Percentiles rank a stretch among this genome's conserved stretches.
These are phyloP conservation scores for Gillenia trifoliata DNA, from an alignment of 306 rosid genomes.

Conservation along the genomic window DNA sequence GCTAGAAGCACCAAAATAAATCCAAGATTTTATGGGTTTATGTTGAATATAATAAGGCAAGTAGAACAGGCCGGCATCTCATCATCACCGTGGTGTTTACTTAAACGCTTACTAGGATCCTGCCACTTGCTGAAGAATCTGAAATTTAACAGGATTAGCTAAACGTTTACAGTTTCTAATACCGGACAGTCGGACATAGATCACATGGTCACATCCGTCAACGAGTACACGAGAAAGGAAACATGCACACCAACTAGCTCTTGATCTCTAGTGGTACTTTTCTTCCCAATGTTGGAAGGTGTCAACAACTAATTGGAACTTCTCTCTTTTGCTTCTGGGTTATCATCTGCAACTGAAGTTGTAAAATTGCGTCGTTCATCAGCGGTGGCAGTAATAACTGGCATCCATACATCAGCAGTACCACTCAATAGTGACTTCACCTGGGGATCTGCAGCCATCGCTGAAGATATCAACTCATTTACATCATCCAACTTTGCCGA, in stretches of 20 bases:
- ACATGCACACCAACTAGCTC: background rate
- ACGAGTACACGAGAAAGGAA: background rate
- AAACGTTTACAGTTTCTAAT: too few relatives aligned
- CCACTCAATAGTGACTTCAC: conserved; percentile 72
- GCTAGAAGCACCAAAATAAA: background rate
- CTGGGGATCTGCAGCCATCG: conserved; percentile 85
- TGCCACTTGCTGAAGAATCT: background rate
- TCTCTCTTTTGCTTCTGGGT: conserved; percentile 25
- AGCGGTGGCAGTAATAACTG: conserved; percentile 74
- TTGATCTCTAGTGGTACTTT: background rate
- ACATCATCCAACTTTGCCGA: conserved; percentile 80
- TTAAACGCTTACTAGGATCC: background rate
- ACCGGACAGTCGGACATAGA: background rate
- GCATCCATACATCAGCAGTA: conserved; percentile 91
- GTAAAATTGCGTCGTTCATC: conserved; percentile 74
- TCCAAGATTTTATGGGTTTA: background rate
- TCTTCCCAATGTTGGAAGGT: background rate
- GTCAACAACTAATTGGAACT: conserved; percentile 25
- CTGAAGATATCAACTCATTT: conserved; percentile 82
- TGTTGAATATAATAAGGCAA: too few relatives aligned
- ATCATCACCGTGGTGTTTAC: background rate
- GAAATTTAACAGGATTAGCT: background rate
- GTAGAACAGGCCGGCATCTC: background rate
- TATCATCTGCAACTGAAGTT: conserved; percentile 35
- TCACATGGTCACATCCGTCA: background rate